Evolutionary conservation across 1,284 basidiomycete species (phyloP).

Genomic region (Ustilago vetiveriae): DNA sequence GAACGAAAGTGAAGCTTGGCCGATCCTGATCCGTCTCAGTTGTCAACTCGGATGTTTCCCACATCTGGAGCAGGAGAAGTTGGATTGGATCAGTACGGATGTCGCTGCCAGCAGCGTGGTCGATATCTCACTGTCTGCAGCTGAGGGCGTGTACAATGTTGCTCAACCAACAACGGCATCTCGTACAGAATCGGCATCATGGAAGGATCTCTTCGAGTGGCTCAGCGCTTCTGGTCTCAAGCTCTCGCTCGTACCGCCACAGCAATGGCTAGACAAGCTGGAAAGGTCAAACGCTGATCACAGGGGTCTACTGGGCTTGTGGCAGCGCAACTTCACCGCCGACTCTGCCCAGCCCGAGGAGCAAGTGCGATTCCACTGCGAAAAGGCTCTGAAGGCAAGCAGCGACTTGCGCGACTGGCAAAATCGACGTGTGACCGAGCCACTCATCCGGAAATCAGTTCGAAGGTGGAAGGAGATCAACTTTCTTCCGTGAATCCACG

Average conservation of each 20-base stretch:
- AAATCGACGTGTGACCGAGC: slow-evolving; percentile 10
- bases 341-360: neutral
- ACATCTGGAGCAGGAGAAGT: slow-evolving; percentile 62
- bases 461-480: slow-evolving; percentile 23
- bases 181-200: neutral
- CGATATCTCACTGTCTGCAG: slow-evolving; percentile 69
- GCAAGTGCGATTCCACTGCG: slow-evolving; percentile 9
- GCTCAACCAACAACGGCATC: slow-evolving; percentile 22
- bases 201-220: slow-evolving; percentile 73
- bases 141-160: slow-evolving; percentile 12
- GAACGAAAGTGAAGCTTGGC: slow-evolving; percentile 73
- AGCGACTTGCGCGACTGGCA: slow-evolving; percentile 12
- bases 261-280: slow-evolving; percentile 71
- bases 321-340: slow-evolving; percentile 31
- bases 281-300: slow-evolving; percentile 46
- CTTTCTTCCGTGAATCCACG: slow-evolving; percentile 15
- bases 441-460: slow-evolving; percentile 30
- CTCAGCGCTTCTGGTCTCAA: slow-evolving; percentile 75
- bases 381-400: slow-evolving; percentile 12
- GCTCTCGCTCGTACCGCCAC: slow-evolving; percentile 78
- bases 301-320: slow-evolving; percentile 28
- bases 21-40: slow-evolving; percentile 69
- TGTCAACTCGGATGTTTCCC: slow-evolving; percentile 71
- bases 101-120: slow-evolving; percentile 71
- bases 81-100: slow-evolving; percentile 74